phyloP scores from a whole-genome alignment of 106 monocot genomes.

The Hemerocallis citrina region DNA sequence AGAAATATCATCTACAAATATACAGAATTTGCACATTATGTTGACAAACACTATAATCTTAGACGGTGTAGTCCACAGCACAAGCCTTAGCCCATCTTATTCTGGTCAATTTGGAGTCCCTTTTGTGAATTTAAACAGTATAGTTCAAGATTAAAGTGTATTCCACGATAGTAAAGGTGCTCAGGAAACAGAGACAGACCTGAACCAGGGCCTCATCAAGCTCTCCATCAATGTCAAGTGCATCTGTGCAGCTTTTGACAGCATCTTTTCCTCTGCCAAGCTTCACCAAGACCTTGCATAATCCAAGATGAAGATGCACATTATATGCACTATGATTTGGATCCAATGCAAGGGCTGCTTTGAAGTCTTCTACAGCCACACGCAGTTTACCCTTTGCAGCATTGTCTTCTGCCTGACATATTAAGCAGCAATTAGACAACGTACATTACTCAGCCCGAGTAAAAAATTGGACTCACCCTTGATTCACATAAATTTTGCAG shows the following conservation, averaged over 20 bases:
- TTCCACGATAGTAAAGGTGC: neutral
- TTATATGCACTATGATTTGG: conserved; percentile 74
- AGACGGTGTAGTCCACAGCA: neutral
- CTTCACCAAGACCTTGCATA: conserved; percentile 86
- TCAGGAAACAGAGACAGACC: conserved; percentile 21
- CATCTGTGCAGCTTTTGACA: conserved; percentile 65
- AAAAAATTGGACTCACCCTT: neutral
- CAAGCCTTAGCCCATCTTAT: neutral
- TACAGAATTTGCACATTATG: neutral
- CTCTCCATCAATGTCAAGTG: conserved; percentile 84
- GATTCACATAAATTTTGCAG: neutral
- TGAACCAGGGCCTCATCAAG: conserved; percentile 78
- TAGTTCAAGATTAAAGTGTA: neutral
- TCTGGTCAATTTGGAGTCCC: neutral
- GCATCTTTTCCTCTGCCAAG: conserved; percentile 98
- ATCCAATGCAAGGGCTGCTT: conserved; percentile 72
- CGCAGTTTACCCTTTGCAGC: conserved; percentile 82
- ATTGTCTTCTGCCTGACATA: conserved; percentile 84
- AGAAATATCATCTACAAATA: no score
- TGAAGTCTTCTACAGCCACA: conserved; percentile 77
- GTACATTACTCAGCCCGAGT: neutral
- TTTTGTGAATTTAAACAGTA: neutral
- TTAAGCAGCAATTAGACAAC: conserved; percentile 3
- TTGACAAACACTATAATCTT: neutral
- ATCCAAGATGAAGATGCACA: conserved; percentile 79